Evolutionary conservation across 768 basidiomycete genomes (phyloP).

Genomic region (Lactifluus piperatus): DNA sequence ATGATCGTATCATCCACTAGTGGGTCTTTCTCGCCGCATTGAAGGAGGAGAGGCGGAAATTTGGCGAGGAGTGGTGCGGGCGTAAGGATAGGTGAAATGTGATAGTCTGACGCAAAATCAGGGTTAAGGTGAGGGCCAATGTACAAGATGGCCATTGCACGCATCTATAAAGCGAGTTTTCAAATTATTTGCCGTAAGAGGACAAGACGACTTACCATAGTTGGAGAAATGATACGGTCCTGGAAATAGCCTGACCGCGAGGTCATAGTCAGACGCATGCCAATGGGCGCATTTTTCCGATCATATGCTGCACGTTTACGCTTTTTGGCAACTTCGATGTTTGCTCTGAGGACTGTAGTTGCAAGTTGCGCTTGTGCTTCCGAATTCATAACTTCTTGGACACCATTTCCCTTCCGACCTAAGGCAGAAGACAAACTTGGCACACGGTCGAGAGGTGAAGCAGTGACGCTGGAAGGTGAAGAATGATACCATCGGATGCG

Average conservation of each 20-base stretch:
- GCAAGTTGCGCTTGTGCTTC: slow-evolving; percentile 14
- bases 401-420: neutral
- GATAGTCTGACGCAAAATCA: slow-evolving; percentile 91
- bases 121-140: slow-evolving; percentile 91
- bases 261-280: slow-evolving; percentile 90
- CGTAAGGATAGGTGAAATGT: slow-evolving; percentile 90
- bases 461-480: neutral
- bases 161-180: slow-evolving; percentile 55
- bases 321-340: slow-evolving; percentile 15
- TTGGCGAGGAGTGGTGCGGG: slow-evolving; percentile 77
- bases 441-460: neutral
- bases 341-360: slow-evolving; percentile 13
- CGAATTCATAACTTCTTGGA: neutral
- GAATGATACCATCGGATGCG: slow-evolving; percentile 37
- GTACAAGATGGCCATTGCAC: slow-evolving; percentile 97
- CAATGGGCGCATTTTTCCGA: slow-evolving; percentile 45
- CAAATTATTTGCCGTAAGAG: neutral
- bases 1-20: slow-evolving; percentile 98
- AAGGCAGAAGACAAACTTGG: neutral
- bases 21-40: slow-evolving; percentile 89
- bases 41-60: slow-evolving; percentile 90
- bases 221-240: slow-evolving; percentile 87
- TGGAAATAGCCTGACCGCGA: slow-evolving; percentile 91
- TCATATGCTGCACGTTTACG: slow-evolving; percentile 17
- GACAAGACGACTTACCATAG: slow-evolving; percentile 63